These are phyloP conservation scores for Phytophthora pini DNA, from an alignment of 352 stramenopile genomes.

Conservation along the genomic window DNA sequence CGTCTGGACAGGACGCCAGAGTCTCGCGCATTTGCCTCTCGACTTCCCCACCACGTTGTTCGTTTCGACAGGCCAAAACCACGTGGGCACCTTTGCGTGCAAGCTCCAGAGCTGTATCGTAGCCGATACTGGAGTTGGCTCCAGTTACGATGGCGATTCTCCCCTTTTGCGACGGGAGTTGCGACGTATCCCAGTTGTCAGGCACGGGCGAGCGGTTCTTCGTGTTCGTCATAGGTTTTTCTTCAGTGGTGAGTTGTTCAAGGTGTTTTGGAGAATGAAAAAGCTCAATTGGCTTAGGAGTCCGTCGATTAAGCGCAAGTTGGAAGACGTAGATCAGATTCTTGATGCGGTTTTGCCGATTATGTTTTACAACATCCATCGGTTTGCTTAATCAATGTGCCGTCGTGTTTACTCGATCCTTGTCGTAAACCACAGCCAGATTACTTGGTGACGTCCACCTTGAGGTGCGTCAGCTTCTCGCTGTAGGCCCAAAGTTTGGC, in stretches of 20 bases:
- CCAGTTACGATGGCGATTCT: conserved; percentile 47
- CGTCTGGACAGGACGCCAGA: background rate
- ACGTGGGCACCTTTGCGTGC: conserved; percentile 41
- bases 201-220: conserved; percentile 9
- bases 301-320: background rate
- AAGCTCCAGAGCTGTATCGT: conserved; percentile 42
- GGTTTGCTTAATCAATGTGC: background rate
- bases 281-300: background rate
- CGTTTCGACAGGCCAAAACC: conserved; percentile 46
- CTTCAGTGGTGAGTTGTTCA: background rate
- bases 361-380: background rate
- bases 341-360: background rate
- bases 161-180: conserved; percentile 32
- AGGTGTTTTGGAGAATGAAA: background rate
- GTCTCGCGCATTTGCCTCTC: conserved; percentile 17
- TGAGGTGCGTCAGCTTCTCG: conserved; percentile 45
- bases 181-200: conserved; percentile 31
- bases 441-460: conserved; percentile 33
- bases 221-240: background rate
- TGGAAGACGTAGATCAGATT: background rate
- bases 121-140: conserved; percentile 54
- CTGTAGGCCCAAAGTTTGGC: conserved; percentile 50
- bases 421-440: background rate
- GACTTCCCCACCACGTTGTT: conserved; percentile 23
- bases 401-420: background rate